Evolutionary conservation across 139 green algal species (phyloP), one percentile per base, ranked within the genome.

Genomic region (Diplosphaera chodatii): DNA sequence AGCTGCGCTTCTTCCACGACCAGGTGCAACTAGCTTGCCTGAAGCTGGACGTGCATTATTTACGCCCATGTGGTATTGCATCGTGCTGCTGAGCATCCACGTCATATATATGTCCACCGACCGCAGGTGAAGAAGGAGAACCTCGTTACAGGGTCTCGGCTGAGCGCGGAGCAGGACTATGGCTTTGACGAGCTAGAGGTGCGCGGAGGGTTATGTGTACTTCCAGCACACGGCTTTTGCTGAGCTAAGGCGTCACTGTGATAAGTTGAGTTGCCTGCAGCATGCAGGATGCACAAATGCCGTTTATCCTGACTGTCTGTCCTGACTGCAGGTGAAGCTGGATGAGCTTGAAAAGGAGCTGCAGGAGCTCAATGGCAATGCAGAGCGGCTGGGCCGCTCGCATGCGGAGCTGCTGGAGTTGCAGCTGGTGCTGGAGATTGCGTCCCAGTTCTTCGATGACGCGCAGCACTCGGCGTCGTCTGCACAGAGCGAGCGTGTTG

Each of bases 351-450:
- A 99, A 76, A 68, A 70, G 0, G 91, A 97, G 80, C 81, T 97
- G 72, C 55, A 90, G 13, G 88, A 97, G 73, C 80, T 96, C 25
- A 97, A 96, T 74, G 78, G 64, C 70, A 98, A 98, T 84, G 85
- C 71, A 4, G 95, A 99, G 68, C 89, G 91, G 40, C 85, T 99
- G 34, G 70, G 85, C 87, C 78, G 77, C 79, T 91, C 80, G 68
- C 88, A 89, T 67, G 87, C 80, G 64, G 94, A 98, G 85, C 86
- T 98, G 63, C 76, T 90, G 40, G 94, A 98, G 86, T 79, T 98
- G 74, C 89, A 98, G 78, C 79, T 98, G 67, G 91, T 99, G 67
- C 82, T 99, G 70, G 94, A 98, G 82, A 91, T 88, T 30, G 94
- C 91, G n/a, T 83, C 85, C 31, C 62, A 66, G 10, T 98, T 98